Conservation (phyloP, 345 rosid genomes). For the Eucalyptus albens region DNA sequence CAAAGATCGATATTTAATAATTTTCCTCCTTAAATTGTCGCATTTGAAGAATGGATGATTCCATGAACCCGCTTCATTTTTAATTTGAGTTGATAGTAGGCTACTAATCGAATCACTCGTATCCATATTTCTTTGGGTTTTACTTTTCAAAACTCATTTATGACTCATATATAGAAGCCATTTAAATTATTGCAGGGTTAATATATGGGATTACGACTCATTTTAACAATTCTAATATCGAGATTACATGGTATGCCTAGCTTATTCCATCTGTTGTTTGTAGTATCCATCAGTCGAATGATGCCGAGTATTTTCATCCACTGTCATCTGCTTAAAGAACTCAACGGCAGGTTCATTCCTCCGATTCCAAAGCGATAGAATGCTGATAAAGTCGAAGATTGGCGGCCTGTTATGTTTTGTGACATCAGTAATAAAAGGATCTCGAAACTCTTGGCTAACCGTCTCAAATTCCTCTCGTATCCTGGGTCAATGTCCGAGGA, state of each 20-base stretch:
- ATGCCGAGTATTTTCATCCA: no score
- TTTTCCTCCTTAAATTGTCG: neutral
- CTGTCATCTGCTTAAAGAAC: neutral
- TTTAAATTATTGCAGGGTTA: no score
- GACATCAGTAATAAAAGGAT: neutral
- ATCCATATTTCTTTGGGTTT: neutral
- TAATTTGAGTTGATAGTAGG: neutral
- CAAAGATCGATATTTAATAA: no score
- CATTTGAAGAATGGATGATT: neutral
- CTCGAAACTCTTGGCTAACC: neutral
- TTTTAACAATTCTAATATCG: no score
- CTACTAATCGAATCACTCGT: neutral
- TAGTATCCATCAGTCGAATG: neutral
- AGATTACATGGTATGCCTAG: neutral
- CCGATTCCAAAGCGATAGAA: neutral
- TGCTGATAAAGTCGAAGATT: neutral
- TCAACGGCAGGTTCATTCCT: neutral
- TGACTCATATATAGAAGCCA: neutral
- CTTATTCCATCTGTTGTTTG: neutral
- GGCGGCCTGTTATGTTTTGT: neutral
- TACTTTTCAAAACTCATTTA: neutral
- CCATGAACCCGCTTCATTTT: no score
- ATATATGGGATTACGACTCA: neutral
- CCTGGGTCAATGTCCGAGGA: neutral
- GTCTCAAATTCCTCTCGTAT: neutral